These are phyloP conservation scores for Penicillium turbatum DNA, from an alignment of 495 filamentous ascomycete species.

Conservation along the genomic window DNA sequence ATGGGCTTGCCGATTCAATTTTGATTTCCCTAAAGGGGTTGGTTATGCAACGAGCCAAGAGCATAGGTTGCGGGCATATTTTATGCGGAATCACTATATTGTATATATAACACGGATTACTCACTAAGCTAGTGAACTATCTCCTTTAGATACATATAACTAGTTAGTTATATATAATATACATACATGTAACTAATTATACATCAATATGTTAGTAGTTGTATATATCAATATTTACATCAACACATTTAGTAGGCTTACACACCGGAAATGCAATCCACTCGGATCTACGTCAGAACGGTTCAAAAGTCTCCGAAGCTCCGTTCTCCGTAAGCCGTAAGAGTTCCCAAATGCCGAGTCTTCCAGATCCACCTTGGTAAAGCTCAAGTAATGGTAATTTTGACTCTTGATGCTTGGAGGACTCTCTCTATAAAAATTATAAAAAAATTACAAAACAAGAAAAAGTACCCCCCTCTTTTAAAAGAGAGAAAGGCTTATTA, in stretches of 20 bases:
- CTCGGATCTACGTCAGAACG: constrained; percentile 22
- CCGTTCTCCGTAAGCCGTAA: constrained; percentile 17
- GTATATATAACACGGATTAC: no score
- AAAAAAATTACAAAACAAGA: background rate
- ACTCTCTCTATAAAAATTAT: background rate
- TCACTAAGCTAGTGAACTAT: no score
- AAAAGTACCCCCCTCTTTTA: background rate
- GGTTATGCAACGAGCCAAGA: no score
- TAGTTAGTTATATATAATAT: no score
- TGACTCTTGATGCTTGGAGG: background rate
- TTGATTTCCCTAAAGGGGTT: no score
- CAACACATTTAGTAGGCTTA: no score
- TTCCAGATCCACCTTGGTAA: constrained; percentile 10
- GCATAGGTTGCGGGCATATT: no score
- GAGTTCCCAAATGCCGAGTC: constrained; percentile 22
- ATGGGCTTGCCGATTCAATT: constrained; percentile 11
- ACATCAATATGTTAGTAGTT: no score
- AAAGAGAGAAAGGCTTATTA: background rate
- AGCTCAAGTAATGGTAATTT: background rate
- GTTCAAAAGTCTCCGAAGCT: constrained; percentile 21
- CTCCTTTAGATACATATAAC: no score
- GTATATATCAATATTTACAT: no score
- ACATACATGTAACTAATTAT: no score
- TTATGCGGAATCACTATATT: no score
- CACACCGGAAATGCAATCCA: constrained; percentile 17